phyloP scores from a whole-genome alignment of 768 basidiomycete species.

The Podaxis pistillaris region DNA sequence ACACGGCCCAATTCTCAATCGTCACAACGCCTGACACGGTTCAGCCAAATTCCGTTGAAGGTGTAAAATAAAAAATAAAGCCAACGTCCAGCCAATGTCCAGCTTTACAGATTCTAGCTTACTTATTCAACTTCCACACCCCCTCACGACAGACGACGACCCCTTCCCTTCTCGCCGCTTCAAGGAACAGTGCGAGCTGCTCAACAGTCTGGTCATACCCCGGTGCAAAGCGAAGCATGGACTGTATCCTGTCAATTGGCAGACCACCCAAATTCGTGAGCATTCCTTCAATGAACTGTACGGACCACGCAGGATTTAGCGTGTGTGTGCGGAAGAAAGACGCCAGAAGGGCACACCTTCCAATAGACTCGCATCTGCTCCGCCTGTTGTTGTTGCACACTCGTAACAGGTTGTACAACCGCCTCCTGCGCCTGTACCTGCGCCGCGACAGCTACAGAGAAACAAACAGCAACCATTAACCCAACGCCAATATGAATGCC shows the following conservation, averaged over 20 bases:
- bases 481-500: neutral
- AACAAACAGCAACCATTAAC: neutral
- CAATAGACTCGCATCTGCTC: conserved; percentile 88
- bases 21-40: no score
- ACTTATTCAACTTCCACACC: conserved; percentile 55
- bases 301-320: conserved; percentile 12
- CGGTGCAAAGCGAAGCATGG: conserved; percentile 82
- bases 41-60: no score
- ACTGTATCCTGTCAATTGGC: conserved; percentile 80
- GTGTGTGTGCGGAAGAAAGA: neutral
- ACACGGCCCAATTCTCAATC: no score
- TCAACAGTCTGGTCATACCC: conserved; percentile 79
- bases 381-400: conserved; percentile 70
- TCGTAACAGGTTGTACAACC: conserved; percentile 45
- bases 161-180: conserved; percentile 76
- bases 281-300: conserved; percentile 87
- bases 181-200: conserved; percentile 78
- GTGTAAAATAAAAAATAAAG: no score
- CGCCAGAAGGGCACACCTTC: conserved; percentile 49
- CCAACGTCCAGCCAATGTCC: no score
- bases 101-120: neutral
- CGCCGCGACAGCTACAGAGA: conserved; percentile 16
- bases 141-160: conserved; percentile 70
- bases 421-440: conserved; percentile 17
- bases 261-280: conserved; percentile 82